Conservation (phyloP, 495 filamentous ascomycete species). For the Xylaria scruposa region DNA sequence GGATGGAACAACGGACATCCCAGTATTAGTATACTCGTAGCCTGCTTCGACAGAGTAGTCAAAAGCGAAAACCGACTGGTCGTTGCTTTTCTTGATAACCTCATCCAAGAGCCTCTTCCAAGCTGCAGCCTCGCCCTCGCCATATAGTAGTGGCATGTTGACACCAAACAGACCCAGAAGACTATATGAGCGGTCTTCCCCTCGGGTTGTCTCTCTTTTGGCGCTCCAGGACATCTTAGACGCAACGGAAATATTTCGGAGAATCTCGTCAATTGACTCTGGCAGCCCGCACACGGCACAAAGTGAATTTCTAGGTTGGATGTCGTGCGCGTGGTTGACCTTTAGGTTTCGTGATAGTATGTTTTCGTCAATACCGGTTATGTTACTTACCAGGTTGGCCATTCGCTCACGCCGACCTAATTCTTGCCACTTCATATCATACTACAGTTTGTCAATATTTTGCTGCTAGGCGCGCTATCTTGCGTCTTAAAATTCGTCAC, state of each 20-base stretch:
- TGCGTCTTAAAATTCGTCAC: background rate
- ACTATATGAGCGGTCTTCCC: background rate
- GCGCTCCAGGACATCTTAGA: constrained; percentile 6
- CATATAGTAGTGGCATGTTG: background rate
- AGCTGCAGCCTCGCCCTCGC: background rate
- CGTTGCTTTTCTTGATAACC: constrained; percentile 5
- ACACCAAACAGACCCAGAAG: background rate
- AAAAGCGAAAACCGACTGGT: constrained; percentile 9
- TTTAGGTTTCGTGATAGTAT: background rate
- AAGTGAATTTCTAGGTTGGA: background rate
- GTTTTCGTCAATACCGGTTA: constrained; percentile 6
- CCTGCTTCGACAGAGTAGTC: background rate
- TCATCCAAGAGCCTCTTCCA: constrained; percentile 7
- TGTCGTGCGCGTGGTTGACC: background rate
- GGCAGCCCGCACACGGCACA: background rate
- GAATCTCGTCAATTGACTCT: background rate
- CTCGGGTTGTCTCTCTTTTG: background rate
- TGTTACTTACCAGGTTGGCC: background rate
- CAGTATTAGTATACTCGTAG: background rate
- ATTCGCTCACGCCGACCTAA: background rate
- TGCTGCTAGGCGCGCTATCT: background rate
- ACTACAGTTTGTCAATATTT: background rate
- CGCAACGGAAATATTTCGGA: constrained; percentile 1
- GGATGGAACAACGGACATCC: background rate
- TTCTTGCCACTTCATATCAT: constrained; percentile 1